Percentiles rank a stretch among this genome's conserved stretches.
phyloP scores from a whole-genome alignment of 2,329 filamentous ascomycete genomes.

The Didymosphaeria variabile region DNA sequence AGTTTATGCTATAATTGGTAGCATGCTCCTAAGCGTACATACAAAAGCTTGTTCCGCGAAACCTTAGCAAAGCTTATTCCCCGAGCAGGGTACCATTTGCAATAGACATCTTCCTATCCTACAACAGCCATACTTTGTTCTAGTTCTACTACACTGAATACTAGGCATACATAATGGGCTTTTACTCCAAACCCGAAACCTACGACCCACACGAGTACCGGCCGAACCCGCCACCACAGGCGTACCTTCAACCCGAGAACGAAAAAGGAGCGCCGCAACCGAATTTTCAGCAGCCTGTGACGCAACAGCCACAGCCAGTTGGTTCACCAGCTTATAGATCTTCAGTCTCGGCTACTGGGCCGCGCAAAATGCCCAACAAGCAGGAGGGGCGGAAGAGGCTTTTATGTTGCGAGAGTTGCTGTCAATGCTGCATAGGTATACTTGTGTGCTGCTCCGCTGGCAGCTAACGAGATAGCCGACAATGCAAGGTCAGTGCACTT shows the following conservation, averaged over 20 bases:
- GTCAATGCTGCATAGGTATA: background rate
- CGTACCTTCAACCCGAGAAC: background rate
- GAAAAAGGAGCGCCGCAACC: background rate
- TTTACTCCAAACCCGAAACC: background rate
- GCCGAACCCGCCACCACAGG: slow-evolving; percentile 2
- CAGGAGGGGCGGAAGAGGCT: background rate
- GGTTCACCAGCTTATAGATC: background rate
- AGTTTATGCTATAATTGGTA: no score
- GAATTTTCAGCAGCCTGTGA: background rate
- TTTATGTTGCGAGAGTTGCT: background rate
- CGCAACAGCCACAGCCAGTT: background rate
- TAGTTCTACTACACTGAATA: background rate
- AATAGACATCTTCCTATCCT: background rate
- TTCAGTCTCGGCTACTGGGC: background rate
- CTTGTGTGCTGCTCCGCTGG: background rate
- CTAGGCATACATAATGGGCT: background rate
- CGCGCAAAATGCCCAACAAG: background rate
- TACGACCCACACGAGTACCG: slow-evolving; percentile 5
- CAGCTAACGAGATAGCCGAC: background rate
- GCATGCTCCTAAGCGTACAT: background rate
- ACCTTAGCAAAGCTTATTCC: background rate
- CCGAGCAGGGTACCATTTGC: background rate
- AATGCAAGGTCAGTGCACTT: background rate
- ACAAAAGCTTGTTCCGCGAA: background rate
- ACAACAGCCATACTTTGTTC: background rate